Conservation (phyloP, 306 rosid genomes). For the Gillenia trifoliata region DNA sequence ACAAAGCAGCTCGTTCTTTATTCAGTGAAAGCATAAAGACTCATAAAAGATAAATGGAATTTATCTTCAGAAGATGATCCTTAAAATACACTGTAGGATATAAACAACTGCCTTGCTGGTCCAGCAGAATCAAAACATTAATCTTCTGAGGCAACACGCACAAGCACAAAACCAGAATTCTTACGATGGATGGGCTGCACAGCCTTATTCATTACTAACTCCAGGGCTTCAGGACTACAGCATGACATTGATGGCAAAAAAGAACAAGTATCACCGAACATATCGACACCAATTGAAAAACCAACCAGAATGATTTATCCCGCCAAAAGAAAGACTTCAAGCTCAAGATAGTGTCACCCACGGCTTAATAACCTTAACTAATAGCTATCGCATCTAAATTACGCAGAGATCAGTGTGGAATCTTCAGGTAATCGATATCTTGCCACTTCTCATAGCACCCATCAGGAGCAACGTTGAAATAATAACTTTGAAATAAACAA, state of each 20-base stretch:
- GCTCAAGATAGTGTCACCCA: constrained; percentile 34
- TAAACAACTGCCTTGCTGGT: constrained; percentile 48
- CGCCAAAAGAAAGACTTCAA: constrained; percentile 29
- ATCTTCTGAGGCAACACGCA: constrained; percentile 47
- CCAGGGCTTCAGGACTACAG: constrained; percentile 34
- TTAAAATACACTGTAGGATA: constrained; percentile 33
- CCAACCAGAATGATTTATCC: constrained; percentile 33
- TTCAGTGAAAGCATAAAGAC: constrained; percentile 51
- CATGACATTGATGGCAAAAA: constrained; percentile 32
- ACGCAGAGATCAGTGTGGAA: constrained; percentile 35
- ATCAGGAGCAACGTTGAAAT: constrained; percentile 37
- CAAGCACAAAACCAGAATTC: constrained; percentile 53
- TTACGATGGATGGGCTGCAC: constrained; percentile 61
- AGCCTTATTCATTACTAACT: constrained; percentile 63
- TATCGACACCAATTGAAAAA: constrained; percentile 42
- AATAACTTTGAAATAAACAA: constrained; percentile 30
- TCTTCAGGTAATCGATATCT: constrained; percentile 31
- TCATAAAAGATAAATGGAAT: constrained; percentile 51
- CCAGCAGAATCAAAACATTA: constrained; percentile 66
- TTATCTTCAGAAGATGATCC: constrained; percentile 57
- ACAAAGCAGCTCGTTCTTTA: constrained; percentile 64
- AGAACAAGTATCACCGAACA: constrained; percentile 51
- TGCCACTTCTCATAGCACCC: constrained; percentile 44
- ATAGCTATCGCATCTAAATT: constrained; percentile 51
- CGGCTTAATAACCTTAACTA: constrained; percentile 31